Conservation (phyloP, 2,329 filamentous ascomycete genomes). For the Aspergillus awamori region DNA sequence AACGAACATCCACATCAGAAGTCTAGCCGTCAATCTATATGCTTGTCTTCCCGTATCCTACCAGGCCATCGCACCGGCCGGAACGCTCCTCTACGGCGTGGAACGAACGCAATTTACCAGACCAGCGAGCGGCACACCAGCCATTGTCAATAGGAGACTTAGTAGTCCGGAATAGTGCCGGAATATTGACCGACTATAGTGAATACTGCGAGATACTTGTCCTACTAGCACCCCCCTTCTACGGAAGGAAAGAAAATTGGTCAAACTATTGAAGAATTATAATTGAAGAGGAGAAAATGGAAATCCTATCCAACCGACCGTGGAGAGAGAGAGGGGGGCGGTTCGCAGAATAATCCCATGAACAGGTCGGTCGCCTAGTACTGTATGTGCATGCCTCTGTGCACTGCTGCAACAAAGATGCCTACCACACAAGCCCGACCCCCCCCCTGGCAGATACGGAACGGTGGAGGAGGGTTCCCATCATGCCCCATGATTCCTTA, state of each 20-base stretch:
- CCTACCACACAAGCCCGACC: not conserved
- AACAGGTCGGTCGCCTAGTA: not conserved
- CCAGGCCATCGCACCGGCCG: not conserved
- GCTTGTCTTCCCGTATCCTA: not conserved
- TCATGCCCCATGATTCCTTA: slow-evolving; percentile 5
- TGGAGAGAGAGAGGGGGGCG: not conserved
- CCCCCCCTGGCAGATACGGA: not conserved
- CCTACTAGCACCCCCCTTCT: not conserved
- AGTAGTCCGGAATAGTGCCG: not conserved
- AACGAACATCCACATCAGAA: too few relatives aligned
- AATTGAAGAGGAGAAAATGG: not conserved
- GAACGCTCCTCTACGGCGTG: not conserved
- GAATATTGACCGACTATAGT: not conserved
- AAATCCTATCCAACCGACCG: not conserved
- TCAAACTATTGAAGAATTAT: not conserved
- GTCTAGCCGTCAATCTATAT: not conserved
- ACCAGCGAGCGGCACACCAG: not conserved
- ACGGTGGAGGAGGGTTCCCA: slow-evolving; percentile 1
- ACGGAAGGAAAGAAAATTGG: not conserved
- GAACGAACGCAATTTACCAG: not conserved
- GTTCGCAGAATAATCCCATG: too few relatives aligned
- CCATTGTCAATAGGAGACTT: not conserved
- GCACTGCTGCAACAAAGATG: not conserved
- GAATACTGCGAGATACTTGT: not conserved
- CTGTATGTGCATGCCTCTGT: not conserved